These are phyloP conservation scores for Anaeromyces robustus DNA, from an alignment of 192 early-diverging fungal genomes.

Conservation along the genomic window DNA sequence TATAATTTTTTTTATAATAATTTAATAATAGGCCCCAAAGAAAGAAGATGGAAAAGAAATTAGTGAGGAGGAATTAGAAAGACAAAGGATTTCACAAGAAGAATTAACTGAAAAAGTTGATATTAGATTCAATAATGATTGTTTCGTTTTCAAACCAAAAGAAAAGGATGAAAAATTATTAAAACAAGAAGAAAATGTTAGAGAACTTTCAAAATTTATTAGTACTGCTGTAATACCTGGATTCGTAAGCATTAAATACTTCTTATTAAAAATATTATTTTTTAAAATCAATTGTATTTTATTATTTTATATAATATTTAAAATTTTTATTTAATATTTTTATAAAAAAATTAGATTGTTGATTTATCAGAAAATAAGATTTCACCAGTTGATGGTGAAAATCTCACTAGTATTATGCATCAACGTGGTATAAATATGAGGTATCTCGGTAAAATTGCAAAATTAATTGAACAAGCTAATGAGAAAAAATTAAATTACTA, in stretches of 20 bases:
- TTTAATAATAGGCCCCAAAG: too few relatives aligned
- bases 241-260: too few relatives aligned
- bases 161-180: conserved; percentile 7
- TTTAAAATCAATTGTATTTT: too few relatives aligned
- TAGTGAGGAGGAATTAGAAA: conserved; percentile 2
- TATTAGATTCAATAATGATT: not conserved
- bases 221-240: conserved; percentile 44
- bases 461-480: conserved; percentile 38
- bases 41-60: conserved; percentile 12
- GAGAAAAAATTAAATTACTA: conserved; percentile 36
- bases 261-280: too few relatives aligned
- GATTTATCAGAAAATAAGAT: conserved; percentile 50
- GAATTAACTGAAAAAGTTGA: conserved; percentile 5
- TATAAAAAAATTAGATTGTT: conserved; percentile 19
- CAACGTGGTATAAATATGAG: conserved; percentile 95
- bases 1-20: too few relatives aligned
- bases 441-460: conserved; percentile 67
- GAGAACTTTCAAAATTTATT: conserved; percentile 63
- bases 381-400: conserved; percentile 62
- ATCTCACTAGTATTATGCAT: conserved; percentile 71
- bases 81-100: conserved; percentile 1
- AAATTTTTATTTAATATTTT: too few relatives aligned
- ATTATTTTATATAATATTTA: too few relatives aligned
- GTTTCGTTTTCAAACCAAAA: not conserved
- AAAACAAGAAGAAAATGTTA: conserved; percentile 42